Conservation (phyloP, 768 basidiomycete species). For the Trametopsis cervina region DNA sequence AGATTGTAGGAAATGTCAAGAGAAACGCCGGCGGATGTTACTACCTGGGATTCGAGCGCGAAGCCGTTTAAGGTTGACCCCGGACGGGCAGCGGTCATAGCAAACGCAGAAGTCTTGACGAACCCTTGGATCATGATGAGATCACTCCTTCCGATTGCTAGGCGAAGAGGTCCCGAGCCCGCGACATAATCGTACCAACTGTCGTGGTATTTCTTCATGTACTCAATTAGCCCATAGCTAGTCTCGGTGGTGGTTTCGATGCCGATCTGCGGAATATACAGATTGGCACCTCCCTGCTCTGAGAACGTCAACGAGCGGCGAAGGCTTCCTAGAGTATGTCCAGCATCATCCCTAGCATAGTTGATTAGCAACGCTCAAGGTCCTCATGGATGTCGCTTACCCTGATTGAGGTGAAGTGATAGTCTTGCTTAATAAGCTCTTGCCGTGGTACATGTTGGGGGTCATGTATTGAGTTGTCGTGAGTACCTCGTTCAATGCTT, state of each 20-base stretch:
- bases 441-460: neutral
- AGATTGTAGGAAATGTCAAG: neutral
- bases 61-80: neutral
- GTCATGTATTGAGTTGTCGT: neutral
- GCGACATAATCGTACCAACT: slow-evolving; percentile 1
- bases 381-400: neutral
- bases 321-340: neutral
- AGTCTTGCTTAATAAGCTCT: no score
- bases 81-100: slow-evolving; percentile 2
- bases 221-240: neutral
- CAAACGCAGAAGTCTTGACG: slow-evolving; percentile 4
- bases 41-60: neutral
- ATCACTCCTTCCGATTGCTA: neutral
- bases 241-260: neutral
- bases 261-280: neutral
- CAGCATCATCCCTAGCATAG: neutral
- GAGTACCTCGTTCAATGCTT: neutral
- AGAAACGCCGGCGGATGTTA: neutral
- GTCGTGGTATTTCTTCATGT: slow-evolving; percentile 4
- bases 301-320: neutral
- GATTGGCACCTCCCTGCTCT: neutral
- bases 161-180: neutral
- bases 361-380: neutral
- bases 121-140: slow-evolving; percentile 5
- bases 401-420: neutral